These are phyloP conservation scores for Beauveria pseudobassiana DNA, from an alignment of 2,329 filamentous ascomycete genomes.

Conservation along the genomic window DNA sequence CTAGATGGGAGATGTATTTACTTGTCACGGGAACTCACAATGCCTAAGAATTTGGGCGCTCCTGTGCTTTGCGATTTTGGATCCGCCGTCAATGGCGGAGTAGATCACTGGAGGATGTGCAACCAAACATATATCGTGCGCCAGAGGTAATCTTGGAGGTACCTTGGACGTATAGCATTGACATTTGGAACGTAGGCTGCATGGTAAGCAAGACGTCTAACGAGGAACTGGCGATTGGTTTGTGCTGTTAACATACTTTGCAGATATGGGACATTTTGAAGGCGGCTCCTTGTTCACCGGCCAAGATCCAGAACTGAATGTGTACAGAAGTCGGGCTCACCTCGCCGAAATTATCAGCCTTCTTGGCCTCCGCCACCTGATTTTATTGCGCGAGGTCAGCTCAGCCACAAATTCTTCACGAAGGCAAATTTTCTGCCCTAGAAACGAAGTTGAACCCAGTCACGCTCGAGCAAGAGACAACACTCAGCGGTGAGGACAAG, in stretches of 20 bases:
- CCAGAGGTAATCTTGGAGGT: too few relatives aligned
- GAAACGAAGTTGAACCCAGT: conserved; percentile 14
- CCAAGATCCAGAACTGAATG: conserved; percentile 28
- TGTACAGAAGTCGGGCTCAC: conserved; percentile 36
- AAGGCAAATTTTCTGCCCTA: conserved; percentile 20
- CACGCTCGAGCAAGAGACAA: conserved; percentile 30
- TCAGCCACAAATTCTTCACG: conserved; percentile 31
- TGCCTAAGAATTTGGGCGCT: conserved; percentile 23
- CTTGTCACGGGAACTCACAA: conserved; percentile 29
- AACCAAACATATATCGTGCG: too few relatives aligned
- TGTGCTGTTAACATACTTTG: neutral
- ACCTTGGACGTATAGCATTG: conserved; percentile 20
- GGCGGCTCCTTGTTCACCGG: conserved; percentile 35
- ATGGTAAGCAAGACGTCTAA: conserved; percentile 31
- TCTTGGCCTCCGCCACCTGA: conserved; percentile 33
- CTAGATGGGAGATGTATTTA: conserved; percentile 22
- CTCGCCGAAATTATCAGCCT: conserved; percentile 41
- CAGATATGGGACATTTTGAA: conserved; percentile 43
- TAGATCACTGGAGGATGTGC: conserved; percentile 28
- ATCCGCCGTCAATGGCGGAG: conserved; percentile 31
- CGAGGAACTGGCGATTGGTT: neutral
- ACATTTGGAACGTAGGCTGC: conserved; percentile 46
- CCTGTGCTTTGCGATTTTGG: conserved; percentile 44
- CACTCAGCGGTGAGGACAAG: conserved; percentile 24
- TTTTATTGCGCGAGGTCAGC: conserved; percentile 25